These are phyloP conservation scores for Platanthera guangdongensis DNA, from an alignment of 106 monocot species.

Conservation along the genomic window DNA sequence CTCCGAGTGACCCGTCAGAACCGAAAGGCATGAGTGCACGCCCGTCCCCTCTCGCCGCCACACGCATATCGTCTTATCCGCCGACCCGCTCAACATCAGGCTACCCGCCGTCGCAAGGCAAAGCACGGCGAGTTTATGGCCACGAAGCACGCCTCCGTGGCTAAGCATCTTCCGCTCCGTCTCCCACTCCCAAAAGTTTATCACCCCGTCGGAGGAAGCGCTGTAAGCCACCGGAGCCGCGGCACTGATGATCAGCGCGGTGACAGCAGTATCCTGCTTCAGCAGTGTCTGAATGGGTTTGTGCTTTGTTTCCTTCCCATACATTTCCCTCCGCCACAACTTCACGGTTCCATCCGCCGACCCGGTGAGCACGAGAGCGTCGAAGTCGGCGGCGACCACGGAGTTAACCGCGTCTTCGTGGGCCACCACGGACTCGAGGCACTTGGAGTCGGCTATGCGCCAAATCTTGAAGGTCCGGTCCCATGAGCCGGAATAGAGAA, in stretches of 20 bases:
- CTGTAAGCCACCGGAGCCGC: slow-evolving; percentile 28
- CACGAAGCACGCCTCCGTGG: slow-evolving; percentile 17
- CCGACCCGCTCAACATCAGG: slow-evolving; percentile 30
- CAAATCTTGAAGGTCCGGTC: slow-evolving; percentile 47
- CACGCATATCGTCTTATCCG: slow-evolving; percentile 30
- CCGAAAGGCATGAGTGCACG: slow-evolving; percentile 37
- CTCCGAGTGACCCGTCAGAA: slow-evolving; percentile 39
- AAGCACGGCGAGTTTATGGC: slow-evolving; percentile 18
- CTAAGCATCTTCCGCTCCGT: neutral
- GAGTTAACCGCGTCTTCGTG: slow-evolving; percentile 36
- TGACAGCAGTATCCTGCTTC: slow-evolving; percentile 55
- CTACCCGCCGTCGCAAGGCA: slow-evolving; percentile 20
- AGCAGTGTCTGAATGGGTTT: slow-evolving; percentile 26
- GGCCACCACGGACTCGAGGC: slow-evolving; percentile 30
- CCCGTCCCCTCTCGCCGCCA: slow-evolving; percentile 31
- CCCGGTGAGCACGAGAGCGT: slow-evolving; percentile 22
- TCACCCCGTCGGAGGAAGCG: slow-evolving; percentile 48
- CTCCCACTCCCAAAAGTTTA: slow-evolving; percentile 54
- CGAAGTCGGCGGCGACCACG: slow-evolving; percentile 3
- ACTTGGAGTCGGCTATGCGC: slow-evolving; percentile 35
- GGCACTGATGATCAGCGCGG: slow-evolving; percentile 28
- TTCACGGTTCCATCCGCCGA: slow-evolving; percentile 36
- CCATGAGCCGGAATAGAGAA: slow-evolving; percentile 47
- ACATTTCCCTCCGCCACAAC: slow-evolving; percentile 25
- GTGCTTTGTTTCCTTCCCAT: slow-evolving; percentile 13